Evolutionary conservation across 805 yeast species (phyloP).

Genomic region (Monosporozyma aquatica): DNA sequence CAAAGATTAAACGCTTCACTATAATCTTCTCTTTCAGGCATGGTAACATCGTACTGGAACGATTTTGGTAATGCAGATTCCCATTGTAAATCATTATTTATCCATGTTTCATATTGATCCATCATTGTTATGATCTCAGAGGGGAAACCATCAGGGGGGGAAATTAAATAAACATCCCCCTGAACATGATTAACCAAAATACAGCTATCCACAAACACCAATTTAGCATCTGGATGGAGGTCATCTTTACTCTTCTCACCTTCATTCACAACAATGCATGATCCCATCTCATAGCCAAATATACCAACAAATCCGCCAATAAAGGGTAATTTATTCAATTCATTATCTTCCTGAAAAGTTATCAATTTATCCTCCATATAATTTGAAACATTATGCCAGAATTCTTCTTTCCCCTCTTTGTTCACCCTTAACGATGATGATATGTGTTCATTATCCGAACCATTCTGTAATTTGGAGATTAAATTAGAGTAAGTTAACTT

Average conservation of each 20-base stretch:
- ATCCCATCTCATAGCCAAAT: constrained; percentile 83
- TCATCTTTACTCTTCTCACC: too few species aligned
- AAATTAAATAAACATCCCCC: constrained; percentile 41
- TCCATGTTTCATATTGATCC: constrained; percentile 1
- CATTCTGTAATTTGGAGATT: background rate
- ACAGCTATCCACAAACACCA: constrained; percentile 60
- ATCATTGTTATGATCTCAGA: constrained; percentile 7
- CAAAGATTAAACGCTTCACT: constrained; percentile 47
- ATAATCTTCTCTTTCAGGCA: constrained; percentile 51
- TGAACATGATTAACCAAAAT: constrained; percentile 45
- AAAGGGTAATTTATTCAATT: constrained; percentile 47
- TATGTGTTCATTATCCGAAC: background rate
- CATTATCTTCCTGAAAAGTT: constrained; percentile 9
- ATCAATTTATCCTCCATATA: constrained; percentile 19
- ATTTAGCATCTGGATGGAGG: constrained; percentile 77
- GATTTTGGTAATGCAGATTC: constrained; percentile 13
- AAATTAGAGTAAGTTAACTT: constrained; percentile 8
- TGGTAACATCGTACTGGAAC: constrained; percentile 27
- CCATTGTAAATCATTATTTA: constrained; percentile 12
- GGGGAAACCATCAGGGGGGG: constrained; percentile 37
- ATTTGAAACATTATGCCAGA: constrained; percentile 23
- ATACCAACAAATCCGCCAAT: constrained; percentile 88
- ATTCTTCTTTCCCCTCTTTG: constrained; percentile 19
- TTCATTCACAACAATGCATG: constrained; percentile 29
- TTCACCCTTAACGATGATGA: constrained; percentile 6